Base-by-base conservation (phyloP, 2,329 filamentous ascomycete genomes). In the Malbranchea zuffiana region DNA sequence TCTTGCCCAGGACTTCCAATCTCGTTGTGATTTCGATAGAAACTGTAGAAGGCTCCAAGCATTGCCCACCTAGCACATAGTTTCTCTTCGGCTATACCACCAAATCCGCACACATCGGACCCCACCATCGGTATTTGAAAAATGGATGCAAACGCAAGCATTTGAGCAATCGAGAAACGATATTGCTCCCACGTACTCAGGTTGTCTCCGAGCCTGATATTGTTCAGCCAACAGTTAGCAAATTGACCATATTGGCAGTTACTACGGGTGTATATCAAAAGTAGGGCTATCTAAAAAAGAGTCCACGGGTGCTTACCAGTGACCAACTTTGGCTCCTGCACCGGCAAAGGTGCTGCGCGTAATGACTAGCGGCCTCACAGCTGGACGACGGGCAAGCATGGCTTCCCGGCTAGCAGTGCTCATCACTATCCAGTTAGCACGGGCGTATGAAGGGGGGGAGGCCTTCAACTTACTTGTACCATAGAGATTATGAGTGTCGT, bases 71-170 rank as follows among this genome's bases (percentile, higher is more conserved):
- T 75, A 3, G 80, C 74, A 53, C 81, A 86, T 4, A 86, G 69
- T 30, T 72, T 63, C 52, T 81, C 75, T 7, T 71, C 80, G 0
- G 78, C 77, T 48, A 80, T 71, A 10, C 65, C 69, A 7, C 66
- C 78, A 50, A 81, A 92, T 0, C 84, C 85, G 49, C 85, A 92
- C 0, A 86, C 78, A 46, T 92, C 84, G 2, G 73, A 68, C 8
- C 79, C 79, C 0, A 66, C 73, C 68, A 82, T 76, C 6, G 78
- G 77, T 1, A 82, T 55, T 46, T 82, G 78, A 57, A 77, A 82
- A 40, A 82, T 66, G 4, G 75, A 65, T 0, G 72, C 66, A 35
- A 81, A 81, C 2, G 69, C 66, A 19, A 80, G 55, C 57, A 78
- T 71, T 49, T 69, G 65, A 1, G 68, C 57, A 42, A 81, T 78